phyloP scores from a whole-genome alignment of 345 rosid genomes.

The Pseudoturritis turrita region DNA sequence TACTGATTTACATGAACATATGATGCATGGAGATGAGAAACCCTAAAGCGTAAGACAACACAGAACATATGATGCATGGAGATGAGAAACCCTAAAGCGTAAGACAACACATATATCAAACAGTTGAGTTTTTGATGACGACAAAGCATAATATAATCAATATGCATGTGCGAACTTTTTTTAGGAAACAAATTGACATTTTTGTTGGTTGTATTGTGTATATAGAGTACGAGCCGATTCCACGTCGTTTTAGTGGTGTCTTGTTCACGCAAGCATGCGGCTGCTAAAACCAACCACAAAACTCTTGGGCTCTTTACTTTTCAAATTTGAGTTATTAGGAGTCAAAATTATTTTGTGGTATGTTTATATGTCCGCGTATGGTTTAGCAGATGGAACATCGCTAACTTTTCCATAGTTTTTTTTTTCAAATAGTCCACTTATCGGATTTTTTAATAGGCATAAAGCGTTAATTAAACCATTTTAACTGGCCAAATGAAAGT shows the following conservation, averaged over 20 bases:
- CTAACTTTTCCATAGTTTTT: not conserved
- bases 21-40: not conserved
- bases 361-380: not conserved
- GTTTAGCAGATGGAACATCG: not conserved
- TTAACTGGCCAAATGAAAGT: too few species aligned
- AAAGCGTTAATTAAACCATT: too few species aligned
- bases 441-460: too few species aligned
- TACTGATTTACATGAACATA: not conserved
- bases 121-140: not conserved
- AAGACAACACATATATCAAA: not conserved
- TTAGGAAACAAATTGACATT: not conserved
- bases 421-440: too few species aligned
- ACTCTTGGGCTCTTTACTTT: not conserved
- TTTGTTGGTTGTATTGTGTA: not conserved
- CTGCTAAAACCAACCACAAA: conserved; percentile 8
- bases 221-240: conserved; percentile 13
- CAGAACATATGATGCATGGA: not conserved
- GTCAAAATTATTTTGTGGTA: not conserved
- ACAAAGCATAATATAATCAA: not conserved
- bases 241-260: conserved; percentile 20
- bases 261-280: conserved; percentile 21
- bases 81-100: not conserved
- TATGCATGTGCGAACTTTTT: conserved; percentile 12
- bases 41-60: not conserved
- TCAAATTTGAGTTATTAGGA: not conserved